Percentiles rank a stretch among this genome's conserved stretches.
These are phyloP conservation scores for Podila clonocystis DNA, from an alignment of 192 early-diverging fungal species.

Conservation along the genomic window DNA sequence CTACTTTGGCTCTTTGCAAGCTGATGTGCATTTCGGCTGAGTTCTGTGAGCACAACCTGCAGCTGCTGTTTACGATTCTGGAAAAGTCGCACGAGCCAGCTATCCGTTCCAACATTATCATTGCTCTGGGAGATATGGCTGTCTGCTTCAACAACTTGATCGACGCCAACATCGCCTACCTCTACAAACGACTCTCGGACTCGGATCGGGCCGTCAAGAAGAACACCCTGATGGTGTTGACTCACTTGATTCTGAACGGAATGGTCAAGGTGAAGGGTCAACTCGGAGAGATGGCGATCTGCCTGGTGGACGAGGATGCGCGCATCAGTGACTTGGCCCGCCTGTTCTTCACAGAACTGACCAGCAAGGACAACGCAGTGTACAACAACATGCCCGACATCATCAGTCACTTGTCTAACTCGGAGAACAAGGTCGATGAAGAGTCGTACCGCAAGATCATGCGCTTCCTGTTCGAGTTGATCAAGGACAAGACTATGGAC, in stretches of 20 bases:
- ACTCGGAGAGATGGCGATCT: slow-evolving; percentile 98
- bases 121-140: slow-evolving; percentile 98
- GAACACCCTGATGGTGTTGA: slow-evolving; percentile 98
- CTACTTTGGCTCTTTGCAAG: slow-evolving; percentile 90
- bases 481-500: slow-evolving; percentile 96
- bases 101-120: slow-evolving; percentile 94
- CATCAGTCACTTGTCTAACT: slow-evolving; percentile 88
- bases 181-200: slow-evolving; percentile 94
- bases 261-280: slow-evolving; percentile 99
- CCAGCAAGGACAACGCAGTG: slow-evolving; percentile 96
- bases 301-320: slow-evolving; percentile 86
- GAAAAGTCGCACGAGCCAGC: slow-evolving; percentile 84
- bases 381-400: slow-evolving; percentile 99
- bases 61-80: slow-evolving; percentile 89
- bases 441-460: slow-evolving; percentile 89
- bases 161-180: slow-evolving; percentile 94
- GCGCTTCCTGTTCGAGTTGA: slow-evolving; percentile 96
- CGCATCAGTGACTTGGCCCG: slow-evolving; percentile 93
- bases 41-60: slow-evolving; percentile 94
- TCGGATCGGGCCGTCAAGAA: slow-evolving; percentile 86
- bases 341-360: slow-evolving; percentile 96
- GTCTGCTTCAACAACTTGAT: slow-evolving; percentile 98
- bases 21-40: slow-evolving; percentile 97
- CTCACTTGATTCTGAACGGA: slow-evolving; percentile 97
- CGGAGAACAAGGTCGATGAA: slow-evolving; percentile 74